phyloP scores from a whole-genome alignment of 176 grass and related monocot genomes.

The Phragmites australis region DNA sequence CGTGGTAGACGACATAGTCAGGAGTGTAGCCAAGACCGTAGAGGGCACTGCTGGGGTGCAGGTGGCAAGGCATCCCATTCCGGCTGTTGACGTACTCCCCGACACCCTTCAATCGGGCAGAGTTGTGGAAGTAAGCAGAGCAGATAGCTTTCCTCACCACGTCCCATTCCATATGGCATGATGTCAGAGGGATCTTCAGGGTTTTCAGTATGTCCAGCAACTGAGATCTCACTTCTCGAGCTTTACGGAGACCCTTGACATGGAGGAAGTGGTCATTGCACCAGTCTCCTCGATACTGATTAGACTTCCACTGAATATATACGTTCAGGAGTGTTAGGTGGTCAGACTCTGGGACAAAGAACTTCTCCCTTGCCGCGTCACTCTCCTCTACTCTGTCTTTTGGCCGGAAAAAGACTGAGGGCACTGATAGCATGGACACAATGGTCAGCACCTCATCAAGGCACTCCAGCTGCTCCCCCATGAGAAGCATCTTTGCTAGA shows the following conservation, averaged over 20 bases:
- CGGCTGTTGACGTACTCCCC: slow-evolving; percentile 95
- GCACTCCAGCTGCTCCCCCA: slow-evolving; percentile 84
- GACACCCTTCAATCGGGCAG: slow-evolving; percentile 82
- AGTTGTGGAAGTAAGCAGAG: slow-evolving; percentile 94
- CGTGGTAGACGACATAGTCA: slow-evolving; percentile 88
- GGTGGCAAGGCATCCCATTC: slow-evolving; percentile 94
- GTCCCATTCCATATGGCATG: slow-evolving; percentile 89
- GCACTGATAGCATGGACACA: slow-evolving; percentile 99
- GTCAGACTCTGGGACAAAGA: slow-evolving; percentile 98
- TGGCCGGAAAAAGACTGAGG: slow-evolving; percentile 96
- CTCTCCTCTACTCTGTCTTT: slow-evolving; percentile 92
- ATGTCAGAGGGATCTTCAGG: slow-evolving; percentile 80
- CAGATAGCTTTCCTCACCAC: slow-evolving; percentile 93
- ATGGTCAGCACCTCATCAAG: slow-evolving; percentile 93
- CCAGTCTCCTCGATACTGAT: slow-evolving; percentile 94
- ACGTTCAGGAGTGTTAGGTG: slow-evolving; percentile 93
- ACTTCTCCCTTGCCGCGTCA: slow-evolving; percentile 95
- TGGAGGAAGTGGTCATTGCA: slow-evolving; percentile 98
- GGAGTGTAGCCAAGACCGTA: slow-evolving; percentile 90
- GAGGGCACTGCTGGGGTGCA: slow-evolving; percentile 91
- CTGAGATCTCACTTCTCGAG: slow-evolving; percentile 91
- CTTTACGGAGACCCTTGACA: slow-evolving; percentile 91
- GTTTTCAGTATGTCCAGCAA: slow-evolving; percentile 89
- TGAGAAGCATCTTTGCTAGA: slow-evolving; percentile 95
- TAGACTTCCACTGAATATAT: slow-evolving; percentile 93